A percentile compares a stretch with the other conserved stretches of the same genome.
These are phyloP conservation scores for Nepenthes gracilis DNA, from an alignment of 148 eudicot species.

Conservation along the genomic window DNA sequence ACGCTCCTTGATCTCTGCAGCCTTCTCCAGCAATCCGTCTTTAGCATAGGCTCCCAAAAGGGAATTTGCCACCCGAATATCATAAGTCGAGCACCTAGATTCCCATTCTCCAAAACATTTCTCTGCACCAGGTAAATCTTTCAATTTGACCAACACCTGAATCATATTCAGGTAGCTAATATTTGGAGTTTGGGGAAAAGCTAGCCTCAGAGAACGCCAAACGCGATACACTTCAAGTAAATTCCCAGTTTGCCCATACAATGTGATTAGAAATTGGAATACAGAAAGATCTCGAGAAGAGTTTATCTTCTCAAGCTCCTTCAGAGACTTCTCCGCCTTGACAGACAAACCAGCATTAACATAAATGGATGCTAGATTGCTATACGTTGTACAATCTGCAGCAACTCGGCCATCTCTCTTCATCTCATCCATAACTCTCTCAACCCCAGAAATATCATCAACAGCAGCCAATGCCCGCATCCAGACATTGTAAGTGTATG, in stretches of 20 bases:
- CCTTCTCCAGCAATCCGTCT: constrained; percentile 49
- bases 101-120: constrained; percentile 83
- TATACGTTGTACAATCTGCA: constrained; percentile 89
- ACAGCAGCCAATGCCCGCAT: constrained; percentile 71
- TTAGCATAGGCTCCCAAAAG: constrained; percentile 57
- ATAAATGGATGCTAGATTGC: constrained; percentile 92
- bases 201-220: constrained; percentile 84
- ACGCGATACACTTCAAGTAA: constrained; percentile 69
- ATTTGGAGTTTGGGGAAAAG: constrained; percentile 68
- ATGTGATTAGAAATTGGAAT: constrained; percentile 67
- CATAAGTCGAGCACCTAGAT: constrained; percentile 48
- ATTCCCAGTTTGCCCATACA: constrained; percentile 75
- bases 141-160: constrained; percentile 63
- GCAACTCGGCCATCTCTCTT: constrained; percentile 79
- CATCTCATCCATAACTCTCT: constrained; percentile 86
- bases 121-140: constrained; percentile 94
- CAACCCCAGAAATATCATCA: constrained; percentile 65
- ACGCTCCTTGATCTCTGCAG: constrained; percentile 41
- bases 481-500: constrained; percentile 81
- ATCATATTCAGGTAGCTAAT: constrained; percentile 77
- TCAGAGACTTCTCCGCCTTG: constrained; percentile 79
- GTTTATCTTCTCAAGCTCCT: constrained; percentile 78
- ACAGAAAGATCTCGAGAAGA: constrained; percentile 38
- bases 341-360: constrained; percentile 44
- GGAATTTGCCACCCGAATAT: constrained; percentile 65